Base-by-base conservation (phyloP, 2,329 filamentous ascomycete species). In the Dactylellina haptotyla region DNA sequence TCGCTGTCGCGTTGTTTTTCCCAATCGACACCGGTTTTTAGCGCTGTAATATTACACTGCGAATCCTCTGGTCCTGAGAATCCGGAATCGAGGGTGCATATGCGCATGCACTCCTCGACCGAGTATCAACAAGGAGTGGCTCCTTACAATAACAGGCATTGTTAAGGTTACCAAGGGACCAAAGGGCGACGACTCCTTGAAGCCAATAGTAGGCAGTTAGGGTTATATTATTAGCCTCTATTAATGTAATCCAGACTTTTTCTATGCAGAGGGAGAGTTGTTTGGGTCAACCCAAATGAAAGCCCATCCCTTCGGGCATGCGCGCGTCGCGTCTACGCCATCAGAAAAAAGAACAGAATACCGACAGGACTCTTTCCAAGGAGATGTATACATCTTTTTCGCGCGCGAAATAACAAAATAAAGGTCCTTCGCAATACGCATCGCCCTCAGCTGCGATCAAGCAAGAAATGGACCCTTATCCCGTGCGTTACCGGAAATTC, bases 401-500 rank as follows among this genome's bases (percentile, higher is more conserved):
- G 25, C 32, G 28, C 32, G 39, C 50, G 46, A 20, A 34, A 45
- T 62, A 56, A 69, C 51, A 48, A 39, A 54, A 57, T 32, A 34
- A 43, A 28, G 26, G 41, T 45, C 48, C 45, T 16, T 34, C 26
- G n/a, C n/a, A n/a, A n/a, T n/a, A n/a, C 18, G 8, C 39, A 30
- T 28, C 16, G 26, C 23, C 43, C 28, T 57, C 45, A 26, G 25
- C 32, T 32, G 32, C 61, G 54, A 56, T 50, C 66, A 54, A 71
- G n/a, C n/a, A n/a, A n/a, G n/a, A 51, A 30, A 34, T 18, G 41
- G 64, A 34, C 57, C 48, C 53, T 53, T 63, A 34, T 50, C 66
- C 66, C 66, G 66, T 71, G 66, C 66, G 66, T 64, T 63, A 64
- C 58, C 66, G 66, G 66, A 71, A 71, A 71, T 71, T 64, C 57